These are phyloP conservation scores for Sarocladiaceae sp. DNA, from an alignment of 2,329 filamentous ascomycete species.

Conservation along the genomic window DNA sequence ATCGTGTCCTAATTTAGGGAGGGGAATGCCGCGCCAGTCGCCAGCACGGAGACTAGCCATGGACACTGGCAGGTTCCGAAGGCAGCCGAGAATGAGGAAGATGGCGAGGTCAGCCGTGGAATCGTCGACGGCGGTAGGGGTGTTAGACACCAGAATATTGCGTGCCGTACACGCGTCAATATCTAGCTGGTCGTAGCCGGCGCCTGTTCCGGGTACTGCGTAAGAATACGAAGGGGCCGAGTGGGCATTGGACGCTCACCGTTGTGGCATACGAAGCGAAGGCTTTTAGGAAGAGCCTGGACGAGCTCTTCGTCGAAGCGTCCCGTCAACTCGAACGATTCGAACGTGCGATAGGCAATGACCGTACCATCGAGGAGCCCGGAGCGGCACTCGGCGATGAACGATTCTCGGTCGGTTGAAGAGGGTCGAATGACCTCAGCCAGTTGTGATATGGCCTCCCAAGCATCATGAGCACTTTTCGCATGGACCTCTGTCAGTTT, in stretches of 20 bases:
- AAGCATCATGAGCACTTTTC: slow-evolving; percentile 56
- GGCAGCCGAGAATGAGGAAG: slow-evolving; percentile 73
- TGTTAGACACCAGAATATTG: slow-evolving; percentile 68
- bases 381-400: slow-evolving; percentile 60
- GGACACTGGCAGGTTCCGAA: slow-evolving; percentile 64
- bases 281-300: slow-evolving; percentile 42
- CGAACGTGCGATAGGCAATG: slow-evolving; percentile 66
- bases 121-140: slow-evolving; percentile 74
- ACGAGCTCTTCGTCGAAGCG: slow-evolving; percentile 66
- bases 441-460: slow-evolving; percentile 52
- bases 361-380: slow-evolving; percentile 60
- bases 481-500: neutral
- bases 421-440: slow-evolving; percentile 60
- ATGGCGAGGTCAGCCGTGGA: slow-evolving; percentile 76
- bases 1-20: slow-evolving; percentile 61
- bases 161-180: slow-evolving; percentile 62
- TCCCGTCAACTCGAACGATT: slow-evolving; percentile 58
- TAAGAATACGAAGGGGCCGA: slow-evolving; percentile 5
- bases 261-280: slow-evolving; percentile 56
- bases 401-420: slow-evolving; percentile 56
- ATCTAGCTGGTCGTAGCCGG: slow-evolving; percentile 81
- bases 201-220: slow-evolving; percentile 44
- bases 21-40: slow-evolving; percentile 55
- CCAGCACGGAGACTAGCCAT: slow-evolving; percentile 61
- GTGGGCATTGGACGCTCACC: too few species aligned